phyloP scores from a whole-genome alignment of 106 monocot genomes.

The Phalaenopsis aphrodite region DNA sequence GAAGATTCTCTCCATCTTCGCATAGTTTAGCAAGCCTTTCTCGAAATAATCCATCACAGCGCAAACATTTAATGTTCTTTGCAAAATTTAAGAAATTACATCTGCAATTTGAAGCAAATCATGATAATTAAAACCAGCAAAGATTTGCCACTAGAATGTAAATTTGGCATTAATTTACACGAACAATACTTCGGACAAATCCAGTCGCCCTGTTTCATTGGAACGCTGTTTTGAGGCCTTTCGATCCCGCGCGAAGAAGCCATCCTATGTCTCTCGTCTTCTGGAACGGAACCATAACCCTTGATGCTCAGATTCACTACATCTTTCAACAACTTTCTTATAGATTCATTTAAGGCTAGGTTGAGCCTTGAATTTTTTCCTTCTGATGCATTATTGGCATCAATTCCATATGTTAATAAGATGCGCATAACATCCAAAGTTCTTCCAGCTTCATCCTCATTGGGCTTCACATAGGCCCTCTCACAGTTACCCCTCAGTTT shows the following conservation, averaged over 20 bases:
- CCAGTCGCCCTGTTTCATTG: conserved; percentile 87
- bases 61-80: conserved; percentile 81
- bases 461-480: conserved; percentile 62
- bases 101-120: conserved; percentile 28
- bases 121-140: not conserved
- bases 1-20: conserved; percentile 71
- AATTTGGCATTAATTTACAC: not conserved
- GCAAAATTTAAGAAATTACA: conserved; percentile 86
- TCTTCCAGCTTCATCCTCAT: conserved; percentile 59
- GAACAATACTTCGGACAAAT: conserved; percentile 67
- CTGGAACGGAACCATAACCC: conserved; percentile 15
- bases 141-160: not conserved
- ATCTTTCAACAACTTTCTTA: conserved; percentile 53
- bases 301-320: conserved; percentile 30
- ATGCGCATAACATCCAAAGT: conserved; percentile 85
- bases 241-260: conserved; percentile 12
- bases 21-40: conserved; percentile 52
- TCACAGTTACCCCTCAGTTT: conserved; percentile 69
- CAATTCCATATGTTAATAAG: conserved; percentile 66
- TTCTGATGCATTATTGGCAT: conserved; percentile 27
- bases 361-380: conserved; percentile 25
- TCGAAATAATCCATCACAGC: conserved; percentile 53
- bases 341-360: conserved; percentile 49
- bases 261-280: not conserved
- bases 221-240: conserved; percentile 22